Evolutionary conservation across 2,329 filamentous ascomycete species (phyloP).

Genomic region (Fragosphaeria purpurea): DNA sequence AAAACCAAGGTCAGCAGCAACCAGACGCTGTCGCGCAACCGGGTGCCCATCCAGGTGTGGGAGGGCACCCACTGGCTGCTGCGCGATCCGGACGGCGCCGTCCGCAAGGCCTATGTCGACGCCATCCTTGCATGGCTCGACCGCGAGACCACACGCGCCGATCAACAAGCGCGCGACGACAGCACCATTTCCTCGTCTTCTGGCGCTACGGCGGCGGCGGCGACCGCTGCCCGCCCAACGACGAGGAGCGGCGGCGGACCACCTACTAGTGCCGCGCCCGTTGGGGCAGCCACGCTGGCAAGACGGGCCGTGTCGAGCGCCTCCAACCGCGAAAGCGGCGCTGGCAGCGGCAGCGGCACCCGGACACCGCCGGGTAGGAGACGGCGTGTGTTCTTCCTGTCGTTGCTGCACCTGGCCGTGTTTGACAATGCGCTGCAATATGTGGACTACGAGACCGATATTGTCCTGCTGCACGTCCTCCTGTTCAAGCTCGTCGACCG

Average conservation of each 20-base stretch:
- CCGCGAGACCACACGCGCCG: slow-evolving; percentile 60
- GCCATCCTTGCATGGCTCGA: slow-evolving; percentile 76
- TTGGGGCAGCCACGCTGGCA: slow-evolving; percentile 22
- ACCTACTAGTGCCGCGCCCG: slow-evolving; percentile 11
- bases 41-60: slow-evolving; percentile 75
- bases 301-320: slow-evolving; percentile 61
- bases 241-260: slow-evolving; percentile 24
- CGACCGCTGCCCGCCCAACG: slow-evolving; percentile 34
- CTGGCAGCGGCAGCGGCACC: neutral
- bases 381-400: slow-evolving; percentile 61
- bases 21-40: slow-evolving; percentile 58
- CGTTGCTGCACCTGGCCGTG: slow-evolving; percentile 74
- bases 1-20: slow-evolving; percentile 48
- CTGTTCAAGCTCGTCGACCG: slow-evolving; percentile 63
- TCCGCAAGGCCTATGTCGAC: slow-evolving; percentile 78
- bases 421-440: slow-evolving; percentile 78
- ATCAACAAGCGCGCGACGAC: slow-evolving; percentile 54
- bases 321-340: slow-evolving; percentile 46
- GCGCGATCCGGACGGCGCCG: slow-evolving; percentile 64
- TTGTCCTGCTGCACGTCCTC: slow-evolving; percentile 67
- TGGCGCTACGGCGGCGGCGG: neutral
- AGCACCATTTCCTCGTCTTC: slow-evolving; percentile 14
- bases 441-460: slow-evolving; percentile 61
- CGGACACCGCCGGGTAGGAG: slow-evolving; percentile 23
- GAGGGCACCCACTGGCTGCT: slow-evolving; percentile 94